Evolutionary conservation across 2,329 filamentous ascomycete species (phyloP), one percentile per base, ranked within the genome.

Genomic region (Pleurostoma richardsiae): DNA sequence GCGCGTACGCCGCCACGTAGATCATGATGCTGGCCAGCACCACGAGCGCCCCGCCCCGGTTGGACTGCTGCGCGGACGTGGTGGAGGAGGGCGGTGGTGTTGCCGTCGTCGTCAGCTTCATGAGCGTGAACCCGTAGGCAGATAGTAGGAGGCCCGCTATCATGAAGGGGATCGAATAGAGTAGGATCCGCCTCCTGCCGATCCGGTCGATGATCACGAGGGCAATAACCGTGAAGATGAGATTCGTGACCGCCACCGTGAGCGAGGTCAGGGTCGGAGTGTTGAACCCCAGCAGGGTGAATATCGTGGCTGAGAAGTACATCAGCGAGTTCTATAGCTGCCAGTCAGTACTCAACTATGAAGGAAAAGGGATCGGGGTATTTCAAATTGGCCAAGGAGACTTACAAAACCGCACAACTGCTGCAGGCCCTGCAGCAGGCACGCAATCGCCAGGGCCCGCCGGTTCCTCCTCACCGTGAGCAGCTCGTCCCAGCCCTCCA

Each of bases 291-390:
- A 95, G 77, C 30, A 90, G 75, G 3, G 80, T 77, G 60, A 92
- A 92, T 30, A 92, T 89, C 6, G 87, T 90, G 4, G 86, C 87
- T 1, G 87, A 90, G 61, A 90, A 95, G 66, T 95, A 95, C 89
- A 95, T 95, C 30, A 96, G 73, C 8, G 87, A 90, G 68, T 96
- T 95, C 79, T 84, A 54, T 29, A 31, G 39, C 6, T 5, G 8
- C 40, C 3, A 40, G 54, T 53, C 39, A 45, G 44, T 41, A 50
- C 8, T 40, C 28, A 11, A 38, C n/a, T 33, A 36, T 41, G 11
- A 42, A 6, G 8, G 10, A 6, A 3, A 42, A 30, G 10, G 7
- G 7, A 38, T 28, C 11, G 41, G 38, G 29, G n/a, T 33, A 52
- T 39, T 19, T 19, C 19, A 19, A 19, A 19, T 19, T 19, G 19